Conservation (phyloP, 768 basidiomycete genomes). For the Suillus decipiens region DNA sequence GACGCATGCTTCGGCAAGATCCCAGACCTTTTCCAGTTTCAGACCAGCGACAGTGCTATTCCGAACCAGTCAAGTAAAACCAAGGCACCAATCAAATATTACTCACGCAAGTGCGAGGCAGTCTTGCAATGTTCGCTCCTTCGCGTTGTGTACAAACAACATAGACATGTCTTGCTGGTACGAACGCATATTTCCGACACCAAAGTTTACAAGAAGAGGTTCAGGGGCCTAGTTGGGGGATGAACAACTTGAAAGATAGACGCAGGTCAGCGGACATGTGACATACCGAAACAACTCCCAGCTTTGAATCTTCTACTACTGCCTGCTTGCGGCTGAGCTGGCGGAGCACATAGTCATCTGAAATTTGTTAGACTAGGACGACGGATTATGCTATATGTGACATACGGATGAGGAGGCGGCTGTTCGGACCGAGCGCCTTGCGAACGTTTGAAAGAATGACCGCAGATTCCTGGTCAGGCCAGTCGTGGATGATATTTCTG, state of each 20-base stretch:
- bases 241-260: neutral
- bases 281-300: slow-evolving; percentile 19
- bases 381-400: neutral
- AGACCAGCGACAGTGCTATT: slow-evolving; percentile 26
- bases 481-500: slow-evolving; percentile 32
- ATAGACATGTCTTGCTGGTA: slow-evolving; percentile 35
- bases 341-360: slow-evolving; percentile 27
- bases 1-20: slow-evolving; percentile 28
- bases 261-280: neutral
- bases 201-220: slow-evolving; percentile 36
- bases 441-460: slow-evolving; percentile 33
- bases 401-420: slow-evolving; percentile 36
- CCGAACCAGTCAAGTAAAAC: slow-evolving; percentile 9
- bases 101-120: slow-evolving; percentile 31
- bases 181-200: slow-evolving; percentile 29
- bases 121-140: slow-evolving; percentile 34
- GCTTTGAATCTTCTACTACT: slow-evolving; percentile 14
- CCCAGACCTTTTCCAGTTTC: slow-evolving; percentile 34
- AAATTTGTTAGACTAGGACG: neutral
- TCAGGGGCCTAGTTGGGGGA: slow-evolving; percentile 31
- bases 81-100: neutral
- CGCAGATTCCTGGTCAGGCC: slow-evolving; percentile 31
- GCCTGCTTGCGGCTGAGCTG: slow-evolving; percentile 20
- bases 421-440: slow-evolving; percentile 29
- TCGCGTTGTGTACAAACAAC: slow-evolving; percentile 32